Conservation (phyloP, 352 stramenopile genomes). For the Phytopythium sindhum region DNA sequence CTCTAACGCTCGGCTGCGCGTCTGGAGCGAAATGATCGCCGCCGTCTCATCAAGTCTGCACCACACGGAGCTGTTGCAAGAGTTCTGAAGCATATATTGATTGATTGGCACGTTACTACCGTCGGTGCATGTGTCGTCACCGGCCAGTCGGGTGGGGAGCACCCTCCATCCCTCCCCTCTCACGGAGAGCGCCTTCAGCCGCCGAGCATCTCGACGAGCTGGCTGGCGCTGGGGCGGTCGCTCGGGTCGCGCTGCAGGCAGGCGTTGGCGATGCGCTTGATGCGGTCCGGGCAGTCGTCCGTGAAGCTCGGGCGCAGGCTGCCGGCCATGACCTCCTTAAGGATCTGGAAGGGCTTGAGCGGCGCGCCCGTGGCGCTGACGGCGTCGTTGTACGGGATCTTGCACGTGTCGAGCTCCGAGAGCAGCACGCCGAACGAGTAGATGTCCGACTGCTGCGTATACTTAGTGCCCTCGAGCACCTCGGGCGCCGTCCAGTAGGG, state of each 20-base stretch:
- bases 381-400: conserved; percentile 30
- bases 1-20: no score
- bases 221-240: conserved; percentile 21
- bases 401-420: conserved; percentile 36
- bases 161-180: no score
- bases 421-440: conserved; percentile 64
- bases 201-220: conserved; percentile 26
- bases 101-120: no score
- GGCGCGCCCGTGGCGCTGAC: conserved; percentile 8
- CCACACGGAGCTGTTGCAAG: no score
- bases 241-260: conserved; percentile 29
- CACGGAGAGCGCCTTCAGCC: no score
- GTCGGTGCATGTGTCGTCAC: no score
- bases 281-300: conserved; percentile 26
- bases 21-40: no score
- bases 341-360: conserved; percentile 39
- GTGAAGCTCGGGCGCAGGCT: conserved; percentile 39
- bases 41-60: no score
- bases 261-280: conserved; percentile 18
- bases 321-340: conserved; percentile 37
- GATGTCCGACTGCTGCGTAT: conserved; percentile 48
- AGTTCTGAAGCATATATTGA: no score
- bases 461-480: conserved; percentile 57
- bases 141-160: no score
- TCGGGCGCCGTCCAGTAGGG: conserved; percentile 80